Evolutionary conservation across 139 green algal genomes (phyloP).

Genomic region (Chlorella sp.): DNA sequence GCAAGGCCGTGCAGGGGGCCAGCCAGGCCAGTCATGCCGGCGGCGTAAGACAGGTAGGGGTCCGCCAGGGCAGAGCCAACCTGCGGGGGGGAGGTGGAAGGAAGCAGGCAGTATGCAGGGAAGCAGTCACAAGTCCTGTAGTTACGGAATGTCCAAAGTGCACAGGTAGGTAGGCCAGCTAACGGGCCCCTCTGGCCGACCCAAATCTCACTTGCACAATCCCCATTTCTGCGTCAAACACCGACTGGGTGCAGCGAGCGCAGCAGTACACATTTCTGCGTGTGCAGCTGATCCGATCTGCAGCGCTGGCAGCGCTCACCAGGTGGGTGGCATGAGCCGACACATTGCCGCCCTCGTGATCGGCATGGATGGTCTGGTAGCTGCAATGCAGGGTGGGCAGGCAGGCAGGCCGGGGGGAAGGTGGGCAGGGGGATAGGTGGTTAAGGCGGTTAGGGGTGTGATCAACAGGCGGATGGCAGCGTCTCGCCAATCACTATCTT

Average conservation of each 20-base stretch:
- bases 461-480: no score
- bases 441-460: not conserved
- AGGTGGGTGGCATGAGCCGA: slow-evolving; percentile 94
- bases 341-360: slow-evolving; percentile 97
- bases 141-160: not conserved
- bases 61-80: slow-evolving; percentile 93
- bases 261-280: no score
- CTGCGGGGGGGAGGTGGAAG: not conserved
- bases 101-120: not conserved
- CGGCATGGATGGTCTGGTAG: slow-evolving; percentile 93
- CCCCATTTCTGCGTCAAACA: no score
- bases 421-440: not conserved
- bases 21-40: slow-evolving; percentile 95
- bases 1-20: slow-evolving; percentile 97
- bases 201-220: no score
- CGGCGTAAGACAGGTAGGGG: slow-evolving; percentile 95
- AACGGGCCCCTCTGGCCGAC: no score
- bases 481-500: no score
- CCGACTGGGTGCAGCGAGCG: no score
- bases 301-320: slow-evolving; percentile 28
- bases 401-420: not conserved
- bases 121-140: not conserved
- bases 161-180: not conserved
- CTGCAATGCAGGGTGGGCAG: not conserved
- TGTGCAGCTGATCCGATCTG: no score